Evolutionary conservation across 371 early-diverging fungal species (phyloP).

Genomic region (Dichotomocladium elegans): DNA sequence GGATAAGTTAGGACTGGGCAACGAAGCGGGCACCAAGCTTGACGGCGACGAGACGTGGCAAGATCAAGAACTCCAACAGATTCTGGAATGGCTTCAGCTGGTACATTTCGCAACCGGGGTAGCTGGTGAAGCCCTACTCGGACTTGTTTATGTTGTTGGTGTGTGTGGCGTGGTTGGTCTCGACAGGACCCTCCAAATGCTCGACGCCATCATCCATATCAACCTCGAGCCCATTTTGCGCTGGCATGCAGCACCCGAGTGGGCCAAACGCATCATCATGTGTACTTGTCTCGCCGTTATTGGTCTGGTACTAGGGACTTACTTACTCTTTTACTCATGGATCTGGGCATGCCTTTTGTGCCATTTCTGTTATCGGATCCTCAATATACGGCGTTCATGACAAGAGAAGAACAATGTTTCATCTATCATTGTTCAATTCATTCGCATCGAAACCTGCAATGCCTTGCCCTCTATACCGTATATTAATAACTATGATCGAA

Average conservation of each 20-base stretch:
- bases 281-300: constrained; percentile 12
- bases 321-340: constrained; percentile 41
- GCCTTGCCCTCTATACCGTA: no score
- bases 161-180: constrained; percentile 31
- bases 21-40: constrained; percentile 30
- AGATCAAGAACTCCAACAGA: constrained; percentile 35
- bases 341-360: constrained; percentile 37
- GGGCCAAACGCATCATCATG: constrained; percentile 7
- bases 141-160: constrained; percentile 34
- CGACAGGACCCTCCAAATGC: constrained; percentile 25
- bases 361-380: constrained; percentile 16
- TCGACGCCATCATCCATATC: constrained; percentile 23
- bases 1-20: constrained; percentile 32
- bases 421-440: no score
- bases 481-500: no score
- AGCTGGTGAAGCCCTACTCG: constrained; percentile 36
- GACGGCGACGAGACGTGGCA: constrained; percentile 47
- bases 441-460: no score
- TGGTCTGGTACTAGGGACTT: constrained; percentile 28
- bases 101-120: constrained; percentile 38
- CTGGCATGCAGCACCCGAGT: neutral
- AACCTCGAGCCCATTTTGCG: constrained; percentile 11
- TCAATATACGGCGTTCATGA: constrained; percentile 6
- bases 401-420: no score
- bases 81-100: constrained; percentile 32